Conservation (phyloP, 345 rosid genomes). For the Cardiospermum halicacabum region DNA sequence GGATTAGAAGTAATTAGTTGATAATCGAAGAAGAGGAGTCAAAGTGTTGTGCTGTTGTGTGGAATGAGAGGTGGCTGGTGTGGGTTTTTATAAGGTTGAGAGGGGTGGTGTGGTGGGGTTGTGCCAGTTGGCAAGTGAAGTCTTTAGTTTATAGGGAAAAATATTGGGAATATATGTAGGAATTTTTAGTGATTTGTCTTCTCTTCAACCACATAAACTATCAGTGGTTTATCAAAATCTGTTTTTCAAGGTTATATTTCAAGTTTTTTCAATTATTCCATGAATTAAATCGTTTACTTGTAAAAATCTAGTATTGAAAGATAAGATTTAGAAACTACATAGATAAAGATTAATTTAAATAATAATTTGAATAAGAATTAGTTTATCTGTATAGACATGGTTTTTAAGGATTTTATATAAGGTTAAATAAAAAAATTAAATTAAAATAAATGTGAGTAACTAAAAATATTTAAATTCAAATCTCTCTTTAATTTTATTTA, state of each 20-base stretch:
- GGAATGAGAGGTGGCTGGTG: conserved; percentile 45
- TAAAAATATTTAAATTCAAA: no score
- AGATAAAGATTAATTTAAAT: no score
- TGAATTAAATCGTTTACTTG: background rate
- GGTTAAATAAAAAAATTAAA: no score
- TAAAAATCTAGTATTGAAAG: no score
- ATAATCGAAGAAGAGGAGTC: background rate
- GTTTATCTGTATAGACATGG: no score
- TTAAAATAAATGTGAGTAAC: no score
- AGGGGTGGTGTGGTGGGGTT: conserved; percentile 26
- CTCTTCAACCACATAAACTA: conserved; percentile 40
- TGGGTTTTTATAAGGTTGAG: conserved; percentile 57
- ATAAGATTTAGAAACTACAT: no score
- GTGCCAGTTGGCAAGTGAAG: conserved; percentile 43
- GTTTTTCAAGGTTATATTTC: conserved; percentile 19
- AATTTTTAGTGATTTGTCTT: conserved; percentile 63
- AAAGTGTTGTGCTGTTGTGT: conserved; percentile 27
- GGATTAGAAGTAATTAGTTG: no score
- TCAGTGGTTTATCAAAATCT: conserved; percentile 30
- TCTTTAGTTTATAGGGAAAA: conserved; percentile 37
- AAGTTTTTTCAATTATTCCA: conserved; percentile 13
- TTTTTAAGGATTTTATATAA: no score
- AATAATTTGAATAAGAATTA: no score
- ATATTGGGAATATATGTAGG: conserved; percentile 14
- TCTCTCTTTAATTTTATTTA: no score